Percentiles rank a stretch among this genome's conserved stretches.
Evolutionary conservation across 495 filamentous ascomycete genomes (phyloP).

Genomic region (Rhypophila decipiens): DNA sequence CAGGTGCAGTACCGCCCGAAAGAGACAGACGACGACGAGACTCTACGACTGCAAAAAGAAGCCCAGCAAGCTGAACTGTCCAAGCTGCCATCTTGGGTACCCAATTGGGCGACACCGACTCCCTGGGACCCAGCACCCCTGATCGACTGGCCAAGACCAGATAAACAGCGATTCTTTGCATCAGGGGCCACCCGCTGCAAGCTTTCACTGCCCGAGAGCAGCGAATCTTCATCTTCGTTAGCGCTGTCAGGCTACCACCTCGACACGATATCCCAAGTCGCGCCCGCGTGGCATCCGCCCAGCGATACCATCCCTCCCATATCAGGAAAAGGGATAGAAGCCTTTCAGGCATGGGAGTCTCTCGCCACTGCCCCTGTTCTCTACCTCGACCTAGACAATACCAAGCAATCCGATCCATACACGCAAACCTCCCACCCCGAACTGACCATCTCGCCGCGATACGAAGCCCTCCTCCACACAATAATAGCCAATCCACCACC

Average conservation of each 20-base stretch:
- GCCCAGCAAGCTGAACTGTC: not conserved
- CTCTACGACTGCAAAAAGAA: not conserved
- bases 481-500: too few species aligned
- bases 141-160: not conserved
- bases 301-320: not conserved
- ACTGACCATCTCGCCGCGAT: too few species aligned
- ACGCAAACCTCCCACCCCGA: too few species aligned
- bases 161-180: too few species aligned
- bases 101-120: not conserved
- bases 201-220: too few species aligned
- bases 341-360: not conserved
- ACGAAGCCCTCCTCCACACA: too few species aligned
- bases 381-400: too few species aligned
- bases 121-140: not conserved
- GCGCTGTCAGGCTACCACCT: too few species aligned
- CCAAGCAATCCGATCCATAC: too few species aligned
- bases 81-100: not conserved
- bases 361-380: too few species aligned
- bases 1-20: not conserved
- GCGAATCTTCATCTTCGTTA: too few species aligned
- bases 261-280: not conserved
- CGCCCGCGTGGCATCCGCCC: not conserved
- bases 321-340: not conserved
- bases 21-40: not conserved
- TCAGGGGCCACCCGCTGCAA: too few species aligned